Percentiles rank a stretch among this genome's conserved stretches.
Evolutionary conservation across 2,329 filamentous ascomycete species (phyloP).

Genomic region (Aspergillus sp.): DNA sequence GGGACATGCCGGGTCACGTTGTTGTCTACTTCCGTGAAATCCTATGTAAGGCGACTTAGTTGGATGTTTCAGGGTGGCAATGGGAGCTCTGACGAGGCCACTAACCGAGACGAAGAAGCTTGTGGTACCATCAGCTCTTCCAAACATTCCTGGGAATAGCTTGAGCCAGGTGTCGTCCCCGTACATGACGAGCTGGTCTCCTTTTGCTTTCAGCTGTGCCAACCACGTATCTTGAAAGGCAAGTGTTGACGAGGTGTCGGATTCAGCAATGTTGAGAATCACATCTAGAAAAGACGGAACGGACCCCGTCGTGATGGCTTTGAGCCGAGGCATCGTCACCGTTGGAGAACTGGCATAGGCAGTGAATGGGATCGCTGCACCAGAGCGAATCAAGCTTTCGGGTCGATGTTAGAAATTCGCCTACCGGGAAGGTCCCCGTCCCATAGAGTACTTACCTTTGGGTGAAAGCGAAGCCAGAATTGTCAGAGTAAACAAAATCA

Average conservation of each 20-base stretch:
- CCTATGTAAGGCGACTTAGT: conserved; percentile 50
- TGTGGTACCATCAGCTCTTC: conserved; percentile 83
- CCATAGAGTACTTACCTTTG: conserved; percentile 61
- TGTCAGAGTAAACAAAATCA: conserved; percentile 84
- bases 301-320: conserved; percentile 94
- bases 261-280: conserved; percentile 94
- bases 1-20: conserved; percentile 93
- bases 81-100: conserved; percentile 20
- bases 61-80: conserved; percentile 7
- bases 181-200: conserved; percentile 84
- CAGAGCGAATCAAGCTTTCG: conserved; percentile 73
- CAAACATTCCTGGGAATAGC: conserved; percentile 86
- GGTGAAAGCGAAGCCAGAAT: conserved; percentile 81
- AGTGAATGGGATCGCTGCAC: conserved; percentile 85
- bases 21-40: conserved; percentile 96
- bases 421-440: background rate
- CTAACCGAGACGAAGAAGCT: conserved; percentile 97
- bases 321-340: conserved; percentile 96
- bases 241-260: conserved; percentile 83
- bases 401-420: conserved; percentile 5
- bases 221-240: conserved; percentile 93
- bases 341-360: conserved; percentile 95
- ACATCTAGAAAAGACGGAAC: conserved; percentile 98
- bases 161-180: conserved; percentile 99
- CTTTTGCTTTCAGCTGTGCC: conserved; percentile 78